Base-by-base conservation (phyloP, 495 filamentous ascomycete genomes). In the Penicillium canariense region DNA sequence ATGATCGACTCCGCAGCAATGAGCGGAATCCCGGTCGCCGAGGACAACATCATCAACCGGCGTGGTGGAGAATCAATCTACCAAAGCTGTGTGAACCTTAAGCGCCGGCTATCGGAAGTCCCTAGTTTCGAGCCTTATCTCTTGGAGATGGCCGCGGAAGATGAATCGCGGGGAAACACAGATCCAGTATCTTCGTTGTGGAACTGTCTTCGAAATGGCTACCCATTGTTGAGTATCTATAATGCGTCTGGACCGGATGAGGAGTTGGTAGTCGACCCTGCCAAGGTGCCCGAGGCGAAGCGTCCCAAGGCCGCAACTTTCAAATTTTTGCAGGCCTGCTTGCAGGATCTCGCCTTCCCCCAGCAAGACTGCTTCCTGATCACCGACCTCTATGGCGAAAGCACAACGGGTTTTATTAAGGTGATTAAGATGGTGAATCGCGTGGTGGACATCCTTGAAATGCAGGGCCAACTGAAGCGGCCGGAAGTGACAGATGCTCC, bases 371-470 rank as follows among this genome's bases (percentile, higher is more conserved):
- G 87, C 59, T 98, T 97, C 66, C 83, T 96, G 59, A 87, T 97
- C 57, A 87, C 84, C 50, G 93, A 98, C 68, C 75, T 98, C 2
- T 92, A 94, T 68, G 90, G 90, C 5, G 87, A 91, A 52, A 93
- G 96, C 72, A 98, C 94, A 0, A 96, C 91, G 25, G 94, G 94
- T 1, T 97, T 98, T 67, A 93, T 96, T 49, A 98, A 97, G 82
- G 92, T 96, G 32, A 88, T 84, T 35, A 85, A 83, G 68, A 85
- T 87, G 54, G 87, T 98, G 48, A 96, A 94, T 63, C 84, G 85
- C 56, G 93, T 98, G 27, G 79, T 97, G 45, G 93, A 98, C 66
- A 83, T 91, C 23, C 83, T 94, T 28, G 84, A 92, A 55, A 71
- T 84, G 64, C 79, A 84, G 35, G 88, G 89, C 22, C 75, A 89